Evolutionary conservation across 176 grass and related monocot genomes (phyloP).

Genomic region (Paspalum vaginatum): DNA sequence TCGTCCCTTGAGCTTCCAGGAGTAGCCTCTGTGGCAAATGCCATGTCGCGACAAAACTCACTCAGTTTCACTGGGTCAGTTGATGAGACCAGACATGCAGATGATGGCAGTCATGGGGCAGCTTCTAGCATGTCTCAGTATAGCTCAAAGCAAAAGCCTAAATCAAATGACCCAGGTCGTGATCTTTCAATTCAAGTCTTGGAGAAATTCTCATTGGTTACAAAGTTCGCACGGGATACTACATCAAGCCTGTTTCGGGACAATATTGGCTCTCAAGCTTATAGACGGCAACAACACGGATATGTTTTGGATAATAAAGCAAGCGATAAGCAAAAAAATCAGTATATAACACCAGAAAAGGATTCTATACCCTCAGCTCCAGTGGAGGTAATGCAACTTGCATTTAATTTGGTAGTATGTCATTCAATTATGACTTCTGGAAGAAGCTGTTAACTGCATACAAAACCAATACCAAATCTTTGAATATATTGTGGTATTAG

Average conservation of each 20-base stretch:
- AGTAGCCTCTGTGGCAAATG: slow-evolving; percentile 72
- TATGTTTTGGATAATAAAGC: slow-evolving; percentile 48
- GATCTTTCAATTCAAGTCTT: slow-evolving; percentile 90
- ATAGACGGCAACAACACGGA: slow-evolving; percentile 59
- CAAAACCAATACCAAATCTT: background rate
- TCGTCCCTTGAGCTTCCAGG: slow-evolving; percentile 93
- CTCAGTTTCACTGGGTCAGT: slow-evolving; percentile 56
- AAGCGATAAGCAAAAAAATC: slow-evolving; percentile 54
- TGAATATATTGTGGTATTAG: slow-evolving; percentile 10
- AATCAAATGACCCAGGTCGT: slow-evolving; percentile 68
- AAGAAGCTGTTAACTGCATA: slow-evolving; percentile 17
- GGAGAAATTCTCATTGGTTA: slow-evolving; percentile 98
- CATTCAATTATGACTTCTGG: slow-evolving; percentile 6
- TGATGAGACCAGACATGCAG: slow-evolving; percentile 44
- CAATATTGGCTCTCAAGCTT: slow-evolving; percentile 52
- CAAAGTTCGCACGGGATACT: slow-evolving; percentile 91
- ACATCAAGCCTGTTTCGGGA: slow-evolving; percentile 85
- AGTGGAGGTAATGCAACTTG: slow-evolving; percentile 66
- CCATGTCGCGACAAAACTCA: slow-evolving; percentile 61
- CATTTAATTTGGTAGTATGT: slow-evolving; percentile 3
- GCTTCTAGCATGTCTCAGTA: slow-evolving; percentile 63
- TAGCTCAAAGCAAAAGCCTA: slow-evolving; percentile 66
- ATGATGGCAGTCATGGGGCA: slow-evolving; percentile 44
- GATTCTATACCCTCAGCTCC: slow-evolving; percentile 50
- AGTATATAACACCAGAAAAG: slow-evolving; percentile 49